Base-by-base conservation (phyloP, 2,329 filamentous ascomycete genomes). In the Macroventuria anomochaeta region DNA sequence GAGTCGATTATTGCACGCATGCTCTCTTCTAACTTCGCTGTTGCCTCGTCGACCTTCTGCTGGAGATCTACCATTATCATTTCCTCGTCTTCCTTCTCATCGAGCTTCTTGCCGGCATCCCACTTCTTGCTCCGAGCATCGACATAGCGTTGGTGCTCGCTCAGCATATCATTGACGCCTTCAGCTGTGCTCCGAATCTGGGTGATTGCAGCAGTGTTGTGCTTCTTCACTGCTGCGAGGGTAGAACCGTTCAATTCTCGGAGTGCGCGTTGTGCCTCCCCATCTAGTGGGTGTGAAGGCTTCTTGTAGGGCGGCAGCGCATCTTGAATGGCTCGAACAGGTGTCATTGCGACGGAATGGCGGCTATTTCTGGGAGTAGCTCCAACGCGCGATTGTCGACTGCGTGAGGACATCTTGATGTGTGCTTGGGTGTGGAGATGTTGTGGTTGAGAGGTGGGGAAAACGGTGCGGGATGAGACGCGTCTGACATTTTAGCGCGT, bases 1-100 rank as follows among this genome's bases (percentile, higher is more conserved):
- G 77, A 77, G 70, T 89, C 87, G 53, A 89, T 82, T 41, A 85
- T 70, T 11, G 78, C 75, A 13, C 86, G 79, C 65, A 88, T 80
- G 38, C 76, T 77, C 64, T 80, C 76, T 59, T 89, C 87, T 65
- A 88, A 77, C 43, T 79, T 76, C 23, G 72, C 69, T 1, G 84
- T 88, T 61, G 84, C 74, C 3, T 72, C 69, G 13, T 80, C 74
- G 2, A 86, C 83, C 50, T 79, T 76, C 17, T 74, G 70, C 50
- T 73, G 55, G 47, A 77, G 61, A 25, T 76, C 68, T 8, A 72
- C 69, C 38, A 83, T 63, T 39, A 70, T 68, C 8, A 65, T 58
- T 49, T 76, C 73, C 21, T 72, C 67, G 18, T 77, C 75, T 31
- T 75, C 71, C 13, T 76, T 66, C 10, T 74, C 70, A 2, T 77